Conservation (phyloP, 2,329 filamentous ascomycete species). For the Aspergillus vadensis region DNA sequence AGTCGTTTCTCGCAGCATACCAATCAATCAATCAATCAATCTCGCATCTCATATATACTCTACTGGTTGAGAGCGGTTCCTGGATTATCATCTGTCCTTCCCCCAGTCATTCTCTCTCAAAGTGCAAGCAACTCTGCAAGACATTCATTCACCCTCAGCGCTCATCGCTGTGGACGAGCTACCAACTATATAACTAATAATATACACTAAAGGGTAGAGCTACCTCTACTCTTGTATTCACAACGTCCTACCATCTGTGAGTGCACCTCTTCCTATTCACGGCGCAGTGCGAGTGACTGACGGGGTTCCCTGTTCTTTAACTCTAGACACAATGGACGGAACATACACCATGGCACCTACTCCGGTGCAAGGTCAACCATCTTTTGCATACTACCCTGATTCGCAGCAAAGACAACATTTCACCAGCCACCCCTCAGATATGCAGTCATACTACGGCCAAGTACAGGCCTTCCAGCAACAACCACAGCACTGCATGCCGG, state of each 20-base stretch:
- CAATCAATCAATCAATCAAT: no score
- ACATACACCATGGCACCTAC: slow-evolving; percentile 55
- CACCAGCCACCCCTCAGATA: slow-evolving; percentile 62
- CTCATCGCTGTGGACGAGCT: slow-evolving; percentile 10
- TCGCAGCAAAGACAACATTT: slow-evolving; percentile 75
- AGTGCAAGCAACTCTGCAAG: slow-evolving; percentile 33
- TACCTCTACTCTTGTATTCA: slow-evolving; percentile 11
- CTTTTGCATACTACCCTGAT: slow-evolving; percentile 85
- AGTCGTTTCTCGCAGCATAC: slow-evolving; percentile 1
- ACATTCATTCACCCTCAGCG: slow-evolving; percentile 22
- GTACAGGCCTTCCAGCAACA: slow-evolving; percentile 36
- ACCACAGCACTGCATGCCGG: slow-evolving; percentile 27
- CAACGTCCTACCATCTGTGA: slow-evolving; percentile 12
- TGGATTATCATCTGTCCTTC: slow-evolving; percentile 13
- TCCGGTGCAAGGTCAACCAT: slow-evolving; percentile 66
- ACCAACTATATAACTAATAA: slow-evolving; percentile 21
- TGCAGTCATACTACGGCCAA: slow-evolving; percentile 48
- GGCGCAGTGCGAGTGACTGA: slow-evolving; percentile 7
- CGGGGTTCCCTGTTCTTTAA: not conserved
- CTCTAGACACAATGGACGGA: slow-evolving; percentile 61
- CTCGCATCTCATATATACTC: slow-evolving; percentile 6
- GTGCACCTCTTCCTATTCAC: not conserved
- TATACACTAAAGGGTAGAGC: slow-evolving; percentile 15
- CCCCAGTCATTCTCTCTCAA: slow-evolving; percentile 40
- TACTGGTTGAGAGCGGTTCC: slow-evolving; percentile 13